Evolutionary conservation across 1,284 basidiomycete species (phyloP), one percentile per base, ranked within the genome.

Genomic region (Phylloboletellus chloephorus): DNA sequence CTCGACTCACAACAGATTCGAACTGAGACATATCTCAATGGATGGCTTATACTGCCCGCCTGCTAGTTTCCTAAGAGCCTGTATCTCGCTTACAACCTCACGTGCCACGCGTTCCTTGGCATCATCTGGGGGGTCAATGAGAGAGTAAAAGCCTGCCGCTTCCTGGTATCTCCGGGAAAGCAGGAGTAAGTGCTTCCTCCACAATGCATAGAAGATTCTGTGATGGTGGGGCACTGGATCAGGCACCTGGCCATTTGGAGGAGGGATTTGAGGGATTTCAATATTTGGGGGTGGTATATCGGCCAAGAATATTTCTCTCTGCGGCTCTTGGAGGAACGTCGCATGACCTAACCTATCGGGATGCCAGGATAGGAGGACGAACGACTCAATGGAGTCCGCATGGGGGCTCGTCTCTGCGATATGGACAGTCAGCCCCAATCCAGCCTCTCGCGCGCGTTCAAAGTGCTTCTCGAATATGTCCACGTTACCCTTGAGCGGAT

Each of bases 11-110:
- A 89, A 52, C 9, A 92, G 57, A 60, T 92, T 92, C 5, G 88
- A 91, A 12, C 74, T 82, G 30, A 92, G 69, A 57, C 88, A 91
- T 37, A 92, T 79, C 60, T 91, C 88, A 22, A 90, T 74, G 49
- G 78, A 79, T 31, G 77, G 80, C 36, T 76, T 76, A 26, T 73
- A 66, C 17, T 47, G 44, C 10, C 44, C 48, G 3, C 40, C 44
- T 4, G 42, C 31, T 10, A 49, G 31, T 3, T 41, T 24, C 21
- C 47, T 46, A 3, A 62, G 47, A 11, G 34, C 31, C 28, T 58
- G 44, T 30, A 63, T 52, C 35, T 63, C 57, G n/a, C 30, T 49
- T 26, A 24, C 34, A 7, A 60, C 61, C 20, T 60, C 60, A 11
- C 33, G 53, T 16, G 54, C 53, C 2, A 48, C 52, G 8, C 37